phyloP scores from a whole-genome alignment of 352 stramenopile genomes.

The Phytophthora pini region DNA sequence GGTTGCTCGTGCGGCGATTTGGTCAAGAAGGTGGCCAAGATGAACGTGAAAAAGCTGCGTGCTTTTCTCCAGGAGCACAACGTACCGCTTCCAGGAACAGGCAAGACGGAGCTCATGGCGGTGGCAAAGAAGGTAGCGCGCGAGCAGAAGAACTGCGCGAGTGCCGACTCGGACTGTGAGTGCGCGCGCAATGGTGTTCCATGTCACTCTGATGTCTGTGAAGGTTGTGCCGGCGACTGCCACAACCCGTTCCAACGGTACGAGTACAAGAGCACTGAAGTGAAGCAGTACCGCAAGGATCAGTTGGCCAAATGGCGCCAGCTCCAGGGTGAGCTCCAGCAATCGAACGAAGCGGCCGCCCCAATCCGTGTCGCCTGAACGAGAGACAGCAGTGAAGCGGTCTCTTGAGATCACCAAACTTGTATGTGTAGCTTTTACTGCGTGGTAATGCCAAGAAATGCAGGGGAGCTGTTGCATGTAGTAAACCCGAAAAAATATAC shows the following conservation, averaged over 20 bases:
- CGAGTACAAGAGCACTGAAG: constrained; percentile 74
- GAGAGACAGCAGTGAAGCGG: background rate
- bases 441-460: constrained; percentile 22
- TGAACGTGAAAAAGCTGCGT: constrained; percentile 85
- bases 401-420: background rate
- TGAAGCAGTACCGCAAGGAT: constrained; percentile 76
- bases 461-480: background rate
- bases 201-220: constrained; percentile 79
- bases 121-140: constrained; percentile 66
- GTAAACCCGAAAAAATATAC: constrained; percentile 18
- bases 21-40: constrained; percentile 84
- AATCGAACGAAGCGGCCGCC: constrained; percentile 22
- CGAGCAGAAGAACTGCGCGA: constrained; percentile 81
- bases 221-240: constrained; percentile 76
- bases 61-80: constrained; percentile 67
- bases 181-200: constrained; percentile 76
- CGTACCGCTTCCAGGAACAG: constrained; percentile 49
- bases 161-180: constrained; percentile 64
- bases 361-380: constrained; percentile 45
- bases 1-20: constrained; percentile 86
- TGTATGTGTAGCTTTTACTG: constrained; percentile 18
- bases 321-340: constrained; percentile 24
- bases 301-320: constrained; percentile 69
- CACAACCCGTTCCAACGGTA: constrained; percentile 77
- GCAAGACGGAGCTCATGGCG: constrained; percentile 75